These are phyloP conservation scores for Cadophora sp. DNA, from an alignment of 2,329 filamentous ascomycete species.

Conservation along the genomic window DNA sequence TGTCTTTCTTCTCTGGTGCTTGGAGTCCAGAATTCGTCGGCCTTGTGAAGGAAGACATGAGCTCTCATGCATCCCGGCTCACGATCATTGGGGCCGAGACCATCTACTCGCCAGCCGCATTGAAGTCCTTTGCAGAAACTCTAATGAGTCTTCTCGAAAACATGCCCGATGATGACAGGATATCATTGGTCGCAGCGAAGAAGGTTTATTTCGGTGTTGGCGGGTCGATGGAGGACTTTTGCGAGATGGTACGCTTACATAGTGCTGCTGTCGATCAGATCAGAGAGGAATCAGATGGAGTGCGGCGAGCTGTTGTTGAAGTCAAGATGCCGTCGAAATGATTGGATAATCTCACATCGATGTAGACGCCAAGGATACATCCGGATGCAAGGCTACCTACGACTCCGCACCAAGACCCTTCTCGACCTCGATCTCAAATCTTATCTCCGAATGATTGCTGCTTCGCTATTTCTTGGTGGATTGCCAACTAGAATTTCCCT, in stretches of 20 bases:
- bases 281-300: constrained; percentile 65
- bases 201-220: constrained; percentile 85
- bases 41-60: constrained; percentile 52
- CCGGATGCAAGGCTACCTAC: neutral
- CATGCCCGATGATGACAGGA: constrained; percentile 46
- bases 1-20: constrained; percentile 76
- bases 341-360: neutral
- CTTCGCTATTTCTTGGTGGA: neutral
- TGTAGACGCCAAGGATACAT: constrained; percentile 2
- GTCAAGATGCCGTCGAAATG: constrained; percentile 32
- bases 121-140: constrained; percentile 72
- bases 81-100: constrained; percentile 79
- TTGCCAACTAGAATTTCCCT: neutral
- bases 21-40: constrained; percentile 73
- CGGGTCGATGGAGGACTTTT: constrained; percentile 79
- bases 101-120: constrained; percentile 79
- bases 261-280: constrained; percentile 58
- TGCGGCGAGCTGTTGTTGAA: constrained; percentile 65
- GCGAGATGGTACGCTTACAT: constrained; percentile 56
- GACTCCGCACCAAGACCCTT: neutral
- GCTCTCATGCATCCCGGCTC: constrained; percentile 41
- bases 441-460: constrained; percentile 8
- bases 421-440: neutral
- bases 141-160: constrained; percentile 64
- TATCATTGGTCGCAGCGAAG: constrained; percentile 76